phyloP scores from a whole-genome alignment of 2,329 filamentous ascomycete genomes.

The Ceratocystis albifundus region DNA sequence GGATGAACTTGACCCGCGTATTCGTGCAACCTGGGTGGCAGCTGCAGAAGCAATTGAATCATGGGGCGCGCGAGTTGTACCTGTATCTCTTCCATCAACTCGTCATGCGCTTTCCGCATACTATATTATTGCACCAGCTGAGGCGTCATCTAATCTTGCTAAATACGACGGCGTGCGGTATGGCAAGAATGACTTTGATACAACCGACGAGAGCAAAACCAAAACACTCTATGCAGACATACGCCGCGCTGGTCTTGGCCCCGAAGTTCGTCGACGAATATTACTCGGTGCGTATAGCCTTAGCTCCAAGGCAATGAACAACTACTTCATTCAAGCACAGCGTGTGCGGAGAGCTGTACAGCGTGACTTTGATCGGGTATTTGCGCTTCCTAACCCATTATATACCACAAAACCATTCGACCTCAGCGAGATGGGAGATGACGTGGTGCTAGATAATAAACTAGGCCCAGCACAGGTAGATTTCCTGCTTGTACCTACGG shows the following conservation, averaged over 20 bases:
- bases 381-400: constrained; percentile 58
- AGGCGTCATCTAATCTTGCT: constrained; percentile 89
- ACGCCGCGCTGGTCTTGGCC: constrained; percentile 63
- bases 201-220: constrained; percentile 40
- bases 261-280: constrained; percentile 77
- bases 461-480: constrained; percentile 58
- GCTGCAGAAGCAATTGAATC: constrained; percentile 49
- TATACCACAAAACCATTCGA: constrained; percentile 42
- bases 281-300: constrained; percentile 82
- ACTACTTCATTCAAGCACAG: constrained; percentile 94
- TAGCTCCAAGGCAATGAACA: constrained; percentile 82
- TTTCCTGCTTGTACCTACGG: constrained; percentile 76
- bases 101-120: constrained; percentile 81
- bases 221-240: constrained; percentile 65
- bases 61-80: constrained; percentile 59
- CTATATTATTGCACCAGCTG: constrained; percentile 88
- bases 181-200: constrained; percentile 45
- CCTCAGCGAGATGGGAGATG: constrained; percentile 48
- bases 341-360: constrained; percentile 74
- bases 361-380: constrained; percentile 72
- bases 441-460: constrained; percentile 43
- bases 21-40: constrained; percentile 58
- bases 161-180: constrained; percentile 98
- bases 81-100: constrained; percentile 72
- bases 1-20: constrained; percentile 56